Evolutionary conservation across 139 green algal genomes (phyloP).

Genomic region (Prasinococcaceae sp.): DNA sequence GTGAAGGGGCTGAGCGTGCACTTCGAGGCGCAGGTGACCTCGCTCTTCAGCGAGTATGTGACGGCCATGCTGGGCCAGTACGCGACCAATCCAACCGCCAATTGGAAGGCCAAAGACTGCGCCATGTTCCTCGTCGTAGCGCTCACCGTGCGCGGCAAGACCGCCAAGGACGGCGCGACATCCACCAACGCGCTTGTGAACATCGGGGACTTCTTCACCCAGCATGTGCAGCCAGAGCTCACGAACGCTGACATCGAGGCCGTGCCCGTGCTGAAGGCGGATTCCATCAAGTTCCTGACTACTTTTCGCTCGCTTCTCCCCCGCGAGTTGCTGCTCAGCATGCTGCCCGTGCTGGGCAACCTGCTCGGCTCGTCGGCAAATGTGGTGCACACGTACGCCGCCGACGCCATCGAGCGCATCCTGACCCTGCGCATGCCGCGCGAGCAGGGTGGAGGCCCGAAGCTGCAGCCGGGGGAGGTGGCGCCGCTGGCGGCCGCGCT

Average conservation of each 20-base stretch:
- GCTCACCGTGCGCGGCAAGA: constrained; percentile 70
- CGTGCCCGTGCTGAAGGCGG: constrained; percentile 75
- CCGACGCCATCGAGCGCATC: constrained; percentile 71
- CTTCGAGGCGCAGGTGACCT: constrained; percentile 32
- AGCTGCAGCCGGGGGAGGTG: constrained; percentile 53
- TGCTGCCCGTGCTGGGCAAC: constrained; percentile 47
- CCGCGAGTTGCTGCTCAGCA: constrained; percentile 17
- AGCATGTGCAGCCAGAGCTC: constrained; percentile 77
- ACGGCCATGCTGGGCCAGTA: constrained; percentile 53
- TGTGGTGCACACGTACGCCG: constrained; percentile 95
- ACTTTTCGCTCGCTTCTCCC: constrained; percentile 48
- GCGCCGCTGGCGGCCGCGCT: constrained; percentile 40
- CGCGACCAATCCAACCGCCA: constrained; percentile 30
- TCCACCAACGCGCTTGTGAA: constrained; percentile 76
- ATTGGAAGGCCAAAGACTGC: constrained; percentile 86
- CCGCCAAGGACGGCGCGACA: constrained; percentile 65
- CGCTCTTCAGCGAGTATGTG: constrained; percentile 73
- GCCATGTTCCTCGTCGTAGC: constrained; percentile 89
- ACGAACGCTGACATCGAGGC: constrained; percentile 31
- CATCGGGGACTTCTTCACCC: constrained; percentile 69
- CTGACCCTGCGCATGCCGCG: constrained; percentile 35
- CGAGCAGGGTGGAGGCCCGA: neutral
- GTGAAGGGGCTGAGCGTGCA: constrained; percentile 28
- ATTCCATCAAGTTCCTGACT: constrained; percentile 90
- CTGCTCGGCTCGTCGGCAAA: constrained; percentile 53